Base-by-base conservation (phyloP, 2,329 filamentous ascomycete genomes). In the Neofusicoccum parvum region DNA sequence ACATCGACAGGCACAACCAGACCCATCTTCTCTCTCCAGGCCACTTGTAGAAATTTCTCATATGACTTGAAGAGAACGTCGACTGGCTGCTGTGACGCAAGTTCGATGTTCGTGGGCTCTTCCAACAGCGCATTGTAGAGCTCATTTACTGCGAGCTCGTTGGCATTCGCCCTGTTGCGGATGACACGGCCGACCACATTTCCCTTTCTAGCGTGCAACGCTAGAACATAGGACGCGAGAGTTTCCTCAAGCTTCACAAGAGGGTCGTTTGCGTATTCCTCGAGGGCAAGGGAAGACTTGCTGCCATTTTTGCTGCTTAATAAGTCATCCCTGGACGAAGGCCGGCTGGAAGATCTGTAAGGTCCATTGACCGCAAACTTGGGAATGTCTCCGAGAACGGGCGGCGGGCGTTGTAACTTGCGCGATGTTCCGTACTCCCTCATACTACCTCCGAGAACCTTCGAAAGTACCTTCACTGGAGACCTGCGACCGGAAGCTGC, bases 51-150 rank as follows among this genome's bases (percentile, higher is more conserved):
- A 71, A 97, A 98, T 68, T 96, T 97, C 75, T 97, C 94, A 75
- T 97, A 98, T 0, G 94, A 91, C 32, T 91, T 90, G 73, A 97
- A 96, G 5, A 98, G 85, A 20, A 94, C 88, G 72, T 97, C 93
- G 9, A 94, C 88, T 3, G 89, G 86, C 9, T 92, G 85, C 66
- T 97, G 92, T 0, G 88, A 85, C 1, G 91, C 88, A 10, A 88
- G 82, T 62, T 96, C 90, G 68, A 91, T 85, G 72, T 92, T 92
- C 62, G 87, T 90, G 0, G 93, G 92, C 69, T 90, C 90, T 75
- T 97, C 93, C 17, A 96, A 88, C 14, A 97, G 84, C 39, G 88
- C 86, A 74, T 97, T 97, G 79, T 97, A 97, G 1, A 97, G 82
- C 70, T 96, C 92, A 72, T 97, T 97, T 70, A 97, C 90, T 1